Percentiles rank a stretch among this genome's conserved stretches.
These are phyloP conservation scores for Cyberlindnera maclurae DNA, from an alignment of 805 yeast genomes.

Conservation along the genomic window DNA sequence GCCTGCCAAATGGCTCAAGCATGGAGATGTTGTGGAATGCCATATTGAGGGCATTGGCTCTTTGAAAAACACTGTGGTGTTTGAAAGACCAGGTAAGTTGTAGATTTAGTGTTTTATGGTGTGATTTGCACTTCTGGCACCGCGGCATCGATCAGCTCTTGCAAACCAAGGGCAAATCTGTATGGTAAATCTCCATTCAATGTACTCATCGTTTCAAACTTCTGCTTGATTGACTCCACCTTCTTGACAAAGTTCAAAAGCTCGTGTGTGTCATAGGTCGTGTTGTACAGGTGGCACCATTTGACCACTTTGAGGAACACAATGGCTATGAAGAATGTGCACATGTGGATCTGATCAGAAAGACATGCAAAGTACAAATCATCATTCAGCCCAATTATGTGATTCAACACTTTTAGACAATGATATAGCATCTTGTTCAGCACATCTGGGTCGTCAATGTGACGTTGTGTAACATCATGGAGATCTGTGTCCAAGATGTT, in stretches of 20 bases:
- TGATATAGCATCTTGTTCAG: slow-evolving; percentile 22
- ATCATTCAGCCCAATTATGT: slow-evolving; percentile 21
- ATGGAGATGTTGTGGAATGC: slow-evolving; percentile 39
- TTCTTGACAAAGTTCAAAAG: slow-evolving; percentile 15
- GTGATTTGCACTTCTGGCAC: slow-evolving; percentile 10
- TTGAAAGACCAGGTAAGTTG: slow-evolving; percentile 3
- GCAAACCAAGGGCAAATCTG: slow-evolving; percentile 15
- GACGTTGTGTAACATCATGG: slow-evolving; percentile 9
- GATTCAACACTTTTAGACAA: slow-evolving; percentile 20
- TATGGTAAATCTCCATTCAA: slow-evolving; percentile 17
- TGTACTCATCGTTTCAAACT: slow-evolving; percentile 14
- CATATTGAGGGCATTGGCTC: slow-evolving; percentile 37
- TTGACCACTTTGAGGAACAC: slow-evolving; percentile 18
- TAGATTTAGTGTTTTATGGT: neutral
- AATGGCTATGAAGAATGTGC: slow-evolving; percentile 18
- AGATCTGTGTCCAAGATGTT: slow-evolving; percentile 9
- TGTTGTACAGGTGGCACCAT: slow-evolving; percentile 19
- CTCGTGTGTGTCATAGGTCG: slow-evolving; percentile 15
- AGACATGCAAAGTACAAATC: slow-evolving; percentile 59
- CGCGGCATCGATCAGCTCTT: slow-evolving; percentile 10
- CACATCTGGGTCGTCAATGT: slow-evolving; percentile 15
- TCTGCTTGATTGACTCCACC: slow-evolving; percentile 12
- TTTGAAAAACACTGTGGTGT: slow-evolving; percentile 27
- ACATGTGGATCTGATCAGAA: slow-evolving; percentile 62
- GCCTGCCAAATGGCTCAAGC: slow-evolving; percentile 33